Evolutionary conservation across 2,329 filamentous ascomycete genomes (phyloP), one percentile per base, ranked within the genome.

Genomic region (Scorias spongiosa): DNA sequence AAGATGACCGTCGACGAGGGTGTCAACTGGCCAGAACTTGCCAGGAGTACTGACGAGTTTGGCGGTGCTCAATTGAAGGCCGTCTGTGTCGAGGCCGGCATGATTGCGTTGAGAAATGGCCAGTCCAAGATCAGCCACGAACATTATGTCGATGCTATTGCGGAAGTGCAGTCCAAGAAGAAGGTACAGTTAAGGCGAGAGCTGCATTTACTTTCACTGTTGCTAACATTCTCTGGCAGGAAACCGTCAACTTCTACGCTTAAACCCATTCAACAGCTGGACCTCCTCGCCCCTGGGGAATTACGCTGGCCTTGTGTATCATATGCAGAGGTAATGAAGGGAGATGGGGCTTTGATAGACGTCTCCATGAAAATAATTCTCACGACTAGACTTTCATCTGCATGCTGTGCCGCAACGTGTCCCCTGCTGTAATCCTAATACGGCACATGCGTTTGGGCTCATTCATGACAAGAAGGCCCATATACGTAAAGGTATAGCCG

Each of bases 101-200:
- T 98, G 91, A 98, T 98, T 67, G 91, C 91, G 26, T 71, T 98
- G 59, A 78, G 91, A 54, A 86, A 81, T 63, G 91, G 91, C 48
- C 88, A 93, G 73, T 87, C 81, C 67, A 95, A 95, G 75, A 91
- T 98, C 60, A 84, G 83, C 47, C 91, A 98, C 63, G 91, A 98
- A 70, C 86, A 98, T 66, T 98, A 96, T 61, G 91, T 98, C 42
- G 91, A 98, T 71, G 91, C 91, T 48, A 96, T 98, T 64, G 77
- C 87, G 32, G 91, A 98, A 67, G 91, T 98, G 55, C 86, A 88
- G 65, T 80, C 82, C 49, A 80, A 94, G 80, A 94, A 94, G 82
- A 93, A 93, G 76, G 86, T 56, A 44, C 44, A 51, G 32, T 12
- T 9, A 36, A 36, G 32, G 9, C 4, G 9, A 3, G 32, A 12